Evolutionary conservation across 2,329 filamentous ascomycete species (phyloP), one percentile per base, ranked within the genome.

Genomic region (Chalara sp.): DNA sequence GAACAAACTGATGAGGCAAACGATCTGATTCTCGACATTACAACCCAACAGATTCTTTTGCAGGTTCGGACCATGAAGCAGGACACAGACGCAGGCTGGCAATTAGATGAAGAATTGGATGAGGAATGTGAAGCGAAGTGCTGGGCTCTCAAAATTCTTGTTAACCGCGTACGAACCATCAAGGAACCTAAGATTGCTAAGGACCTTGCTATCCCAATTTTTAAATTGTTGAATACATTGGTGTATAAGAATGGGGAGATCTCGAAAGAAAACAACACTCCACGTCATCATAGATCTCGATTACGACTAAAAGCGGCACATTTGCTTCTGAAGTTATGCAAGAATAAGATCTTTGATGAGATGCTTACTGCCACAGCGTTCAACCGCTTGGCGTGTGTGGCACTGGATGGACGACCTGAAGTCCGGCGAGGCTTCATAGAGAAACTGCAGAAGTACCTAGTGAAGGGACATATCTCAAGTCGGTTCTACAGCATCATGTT

Each of bases 401-500:
- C 87, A 2, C 92, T 97, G 65, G 91, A 96, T 63, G 75, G 77
- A 5, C 76, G 87, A 46, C 71, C 80, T 2, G 78, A 85, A 56
- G 89, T 97, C 31, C 85, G 93, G 33, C 79, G 78, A 44, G 80
- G 79, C 1, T 97, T 99, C 61, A 77, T 93, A 48, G 82, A 84
- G 61, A 90, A 91, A 60, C 73, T 99, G 40, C 93, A 95, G 69
- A 96, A 95, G 69, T 92, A 95, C 62, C 79, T 97, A 5, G 86
- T 87, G 7, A 80, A 86, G 48, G 79, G 79, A 50, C 82, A 78
- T 58, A 76, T 95, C 2, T 77, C 81, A 1, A 73, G 78, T 10
- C 83, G 92, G 7, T 99, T 95, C 75, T 93, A 95, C 67, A 87
- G 89, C 0, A 84, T 96, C 40, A 76, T 95, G 5, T 97, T 96